These are phyloP conservation scores for Aspergillus phoenicis DNA, from an alignment of 2,329 filamentous ascomycete genomes.

Conservation along the genomic window DNA sequence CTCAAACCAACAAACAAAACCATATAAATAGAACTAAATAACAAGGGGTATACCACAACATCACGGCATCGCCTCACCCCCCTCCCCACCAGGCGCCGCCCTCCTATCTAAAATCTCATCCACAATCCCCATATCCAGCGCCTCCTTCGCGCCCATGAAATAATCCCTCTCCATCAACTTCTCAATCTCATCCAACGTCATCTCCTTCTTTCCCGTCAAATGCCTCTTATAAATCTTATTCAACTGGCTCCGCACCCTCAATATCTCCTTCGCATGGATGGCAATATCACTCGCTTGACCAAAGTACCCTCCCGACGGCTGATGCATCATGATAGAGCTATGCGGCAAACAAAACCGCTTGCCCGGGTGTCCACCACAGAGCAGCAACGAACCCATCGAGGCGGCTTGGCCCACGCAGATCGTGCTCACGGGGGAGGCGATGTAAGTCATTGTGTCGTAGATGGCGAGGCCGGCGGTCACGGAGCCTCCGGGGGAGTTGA, in stretches of 20 bases:
- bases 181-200: slow-evolving; percentile 80
- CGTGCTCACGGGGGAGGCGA: slow-evolving; percentile 86
- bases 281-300: slow-evolving; percentile 79
- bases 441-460: slow-evolving; percentile 99
- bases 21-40: neutral
- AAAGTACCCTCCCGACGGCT: slow-evolving; percentile 76
- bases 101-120: slow-evolving; percentile 74
- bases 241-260: slow-evolving; percentile 79
- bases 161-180: slow-evolving; percentile 97
- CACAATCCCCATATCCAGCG: slow-evolving; percentile 84
- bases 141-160: slow-evolving; percentile 87
- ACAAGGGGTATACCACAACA: neutral
- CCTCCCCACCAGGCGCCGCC: slow-evolving; percentile 29
- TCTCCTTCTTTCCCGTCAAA: slow-evolving; percentile 69
- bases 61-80: slow-evolving; percentile 26
- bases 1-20: neutral
- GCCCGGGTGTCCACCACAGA: slow-evolving; percentile 81
- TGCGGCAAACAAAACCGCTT: slow-evolving; percentile 91
- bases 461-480: slow-evolving; percentile 85
- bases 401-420: slow-evolving; percentile 94
- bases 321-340: slow-evolving; percentile 94
- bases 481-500: slow-evolving; percentile 92
- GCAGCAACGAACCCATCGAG: slow-evolving; percentile 87
- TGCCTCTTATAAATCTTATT: slow-evolving; percentile 89
- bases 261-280: slow-evolving; percentile 96